Conservation (phyloP, 345 rosid species). For the Raphanus sativus region DNA sequence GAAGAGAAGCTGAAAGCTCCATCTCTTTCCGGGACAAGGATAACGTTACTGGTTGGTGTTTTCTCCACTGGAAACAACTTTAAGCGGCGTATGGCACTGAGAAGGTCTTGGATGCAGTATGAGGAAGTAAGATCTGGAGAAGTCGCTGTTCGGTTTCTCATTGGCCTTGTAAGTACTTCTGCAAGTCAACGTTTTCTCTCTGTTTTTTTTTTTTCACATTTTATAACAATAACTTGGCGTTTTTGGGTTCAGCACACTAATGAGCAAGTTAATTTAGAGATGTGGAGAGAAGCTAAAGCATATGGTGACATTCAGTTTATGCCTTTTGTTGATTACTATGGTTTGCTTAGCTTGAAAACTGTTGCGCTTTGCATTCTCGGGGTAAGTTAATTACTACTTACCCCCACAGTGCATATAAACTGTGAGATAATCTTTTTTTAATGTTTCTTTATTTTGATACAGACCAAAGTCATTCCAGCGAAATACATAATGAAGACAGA, state of each 20-base stretch:
- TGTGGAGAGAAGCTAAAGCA: constrained; percentile 87
- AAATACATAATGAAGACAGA: constrained; percentile 92
- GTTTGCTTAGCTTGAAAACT: constrained; percentile 80
- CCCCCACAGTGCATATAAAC: constrained; percentile 4
- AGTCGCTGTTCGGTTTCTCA: constrained; percentile 81
- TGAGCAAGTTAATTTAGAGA: constrained; percentile 65
- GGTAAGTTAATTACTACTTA: constrained; percentile 49
- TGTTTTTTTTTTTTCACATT: neutral
- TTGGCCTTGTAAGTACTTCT: constrained; percentile 74
- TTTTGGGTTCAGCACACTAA: constrained; percentile 60
- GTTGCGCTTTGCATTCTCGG: constrained; percentile 81
- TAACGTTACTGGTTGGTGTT: constrained; percentile 69
- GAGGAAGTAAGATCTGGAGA: constrained; percentile 66
- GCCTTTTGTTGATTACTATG: constrained; percentile 92
- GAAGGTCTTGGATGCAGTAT: constrained; percentile 94
- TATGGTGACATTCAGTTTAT: constrained; percentile 84
- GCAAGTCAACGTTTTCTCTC: neutral
- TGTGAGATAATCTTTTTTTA: neutral
- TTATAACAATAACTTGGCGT: constrained; percentile 3
- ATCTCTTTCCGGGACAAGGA: constrained; percentile 42
- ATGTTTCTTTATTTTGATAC: constrained; percentile 37
- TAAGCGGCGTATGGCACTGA: constrained; percentile 83
- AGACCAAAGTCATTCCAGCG: constrained; percentile 79
- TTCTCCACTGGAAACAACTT: constrained; percentile 93
- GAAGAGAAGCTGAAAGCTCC: constrained; percentile 81